Conservation (phyloP, 768 basidiomycete genomes). For the Termitomyces sp. region DNA sequence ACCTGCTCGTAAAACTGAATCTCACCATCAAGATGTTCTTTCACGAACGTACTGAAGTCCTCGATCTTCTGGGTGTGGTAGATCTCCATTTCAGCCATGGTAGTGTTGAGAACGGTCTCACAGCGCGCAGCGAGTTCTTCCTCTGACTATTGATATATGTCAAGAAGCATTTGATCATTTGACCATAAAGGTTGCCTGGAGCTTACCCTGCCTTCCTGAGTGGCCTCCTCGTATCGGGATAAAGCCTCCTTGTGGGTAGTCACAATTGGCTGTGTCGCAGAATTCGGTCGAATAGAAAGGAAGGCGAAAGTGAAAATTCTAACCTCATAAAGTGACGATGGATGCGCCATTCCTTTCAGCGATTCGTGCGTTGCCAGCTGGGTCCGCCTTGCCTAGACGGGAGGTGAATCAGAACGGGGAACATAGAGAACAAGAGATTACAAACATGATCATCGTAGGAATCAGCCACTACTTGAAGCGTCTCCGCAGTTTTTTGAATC, state of each 20-base stretch:
- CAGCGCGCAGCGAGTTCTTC: conserved; percentile 71
- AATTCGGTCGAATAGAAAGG: background rate
- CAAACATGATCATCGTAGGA: conserved; percentile 76
- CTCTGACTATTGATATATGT: conserved; percentile 38
- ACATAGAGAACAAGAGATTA: background rate
- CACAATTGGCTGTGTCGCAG: conserved; percentile 50
- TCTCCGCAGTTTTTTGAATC: conserved; percentile 71
- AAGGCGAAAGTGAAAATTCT: background rate
- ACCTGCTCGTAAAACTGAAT: conserved; percentile 76
- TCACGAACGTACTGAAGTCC: conserved; percentile 57
- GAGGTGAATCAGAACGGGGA: background rate
- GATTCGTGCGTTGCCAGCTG: conserved; percentile 74
- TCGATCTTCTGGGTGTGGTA: conserved; percentile 74
- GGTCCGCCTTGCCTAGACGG: conserved; percentile 60
- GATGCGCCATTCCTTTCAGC: conserved; percentile 74
- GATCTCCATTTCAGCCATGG: conserved; percentile 84
- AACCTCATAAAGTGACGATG: conserved; percentile 68
- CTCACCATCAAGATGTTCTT: conserved; percentile 75
- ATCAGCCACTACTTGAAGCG: conserved; percentile 70
- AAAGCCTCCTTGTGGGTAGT: conserved; percentile 75
- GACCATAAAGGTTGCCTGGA: background rate
- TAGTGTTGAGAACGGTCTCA: conserved; percentile 85
- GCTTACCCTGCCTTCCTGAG: conserved; percentile 33
- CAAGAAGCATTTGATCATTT: background rate
- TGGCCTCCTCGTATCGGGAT: conserved; percentile 59